Percentiles rank a stretch among this genome's conserved stretches.
These are phyloP conservation scores for Paramecium tetraurelia DNA, from an alignment of 73 alveolate species.

Conservation along the genomic window DNA sequence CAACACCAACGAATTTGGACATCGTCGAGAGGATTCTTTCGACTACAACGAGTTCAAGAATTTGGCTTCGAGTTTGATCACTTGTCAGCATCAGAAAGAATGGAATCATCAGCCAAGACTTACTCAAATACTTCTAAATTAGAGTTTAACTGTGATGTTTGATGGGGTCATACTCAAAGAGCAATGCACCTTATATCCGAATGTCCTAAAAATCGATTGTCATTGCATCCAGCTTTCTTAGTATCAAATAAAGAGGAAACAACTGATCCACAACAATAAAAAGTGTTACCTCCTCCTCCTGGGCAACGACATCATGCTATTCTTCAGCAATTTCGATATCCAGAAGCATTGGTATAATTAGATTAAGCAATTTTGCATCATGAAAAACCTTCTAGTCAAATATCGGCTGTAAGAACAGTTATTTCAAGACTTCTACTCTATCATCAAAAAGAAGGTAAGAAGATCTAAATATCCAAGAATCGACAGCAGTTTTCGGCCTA, in stretches of 20 bases:
- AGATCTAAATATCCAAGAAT: background rate
- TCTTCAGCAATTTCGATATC: background rate
- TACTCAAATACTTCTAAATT: background rate
- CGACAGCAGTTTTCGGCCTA: background rate
- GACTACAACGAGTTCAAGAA: background rate
- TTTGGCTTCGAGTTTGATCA: background rate
- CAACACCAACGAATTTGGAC: background rate
- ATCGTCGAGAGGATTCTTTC: background rate
- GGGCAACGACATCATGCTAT: background rate
- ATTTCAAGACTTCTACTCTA: background rate
- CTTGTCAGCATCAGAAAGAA: background rate
- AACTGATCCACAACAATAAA: background rate
- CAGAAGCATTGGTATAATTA: background rate
- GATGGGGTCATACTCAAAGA: background rate
- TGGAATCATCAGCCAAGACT: constrained; percentile 17
- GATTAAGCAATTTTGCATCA: background rate
- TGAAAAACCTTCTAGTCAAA: background rate
- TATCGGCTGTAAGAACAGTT: constrained; percentile 21
- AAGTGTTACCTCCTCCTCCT: background rate
- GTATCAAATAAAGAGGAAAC: background rate
- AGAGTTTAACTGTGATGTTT: background rate
- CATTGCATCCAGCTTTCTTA: background rate
- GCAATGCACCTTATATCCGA: background rate
- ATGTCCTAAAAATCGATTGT: background rate
- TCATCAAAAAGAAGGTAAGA: constrained; percentile 1